These are phyloP conservation scores for Populus ilicifolia DNA, from an alignment of 345 rosid species.

Conservation along the genomic window DNA sequence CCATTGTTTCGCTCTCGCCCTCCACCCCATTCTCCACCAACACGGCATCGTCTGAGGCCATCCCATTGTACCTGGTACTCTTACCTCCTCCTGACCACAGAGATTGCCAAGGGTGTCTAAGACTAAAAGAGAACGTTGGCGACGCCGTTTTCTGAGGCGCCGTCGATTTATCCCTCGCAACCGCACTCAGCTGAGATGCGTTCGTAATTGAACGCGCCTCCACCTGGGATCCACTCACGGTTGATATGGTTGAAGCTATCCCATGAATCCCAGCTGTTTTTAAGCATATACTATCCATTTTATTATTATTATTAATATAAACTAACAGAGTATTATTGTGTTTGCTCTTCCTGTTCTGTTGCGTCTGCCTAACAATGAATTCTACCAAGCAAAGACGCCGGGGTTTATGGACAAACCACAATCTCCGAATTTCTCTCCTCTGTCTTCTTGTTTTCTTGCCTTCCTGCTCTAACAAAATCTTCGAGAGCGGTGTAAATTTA, in stretches of 20 bases:
- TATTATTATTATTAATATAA: background rate
- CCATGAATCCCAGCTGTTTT: slow-evolving; percentile 46
- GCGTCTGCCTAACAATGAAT: too few relatives aligned
- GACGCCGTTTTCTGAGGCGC: slow-evolving; percentile 39
- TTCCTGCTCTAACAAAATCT: background rate
- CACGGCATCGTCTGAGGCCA: slow-evolving; percentile 57
- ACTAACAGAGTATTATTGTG: too few relatives aligned
- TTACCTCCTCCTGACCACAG: slow-evolving; percentile 47
- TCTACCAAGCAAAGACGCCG: background rate
- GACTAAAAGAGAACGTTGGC: slow-evolving; percentile 48
- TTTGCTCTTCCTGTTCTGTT: too few relatives aligned
- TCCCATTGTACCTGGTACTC: slow-evolving; percentile 33
- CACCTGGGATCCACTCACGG: slow-evolving; percentile 20
- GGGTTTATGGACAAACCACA: slow-evolving; percentile 25
- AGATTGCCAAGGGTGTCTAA: slow-evolving; percentile 49
- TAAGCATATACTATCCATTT: slow-evolving; percentile 55
- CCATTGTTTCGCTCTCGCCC: slow-evolving; percentile 19
- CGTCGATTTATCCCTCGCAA: slow-evolving; percentile 44
- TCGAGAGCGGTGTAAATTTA: background rate
- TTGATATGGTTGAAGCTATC: slow-evolving; percentile 50
- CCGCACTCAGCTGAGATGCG: slow-evolving; percentile 43
- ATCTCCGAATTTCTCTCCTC: slow-evolving; percentile 28
- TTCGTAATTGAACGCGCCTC: slow-evolving; percentile 37
- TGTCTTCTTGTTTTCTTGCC: background rate
- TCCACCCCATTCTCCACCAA: slow-evolving; percentile 41